phyloP scores from a whole-genome alignment of 176 grass and related monocot genomes.

The Zea luxurians region DNA sequence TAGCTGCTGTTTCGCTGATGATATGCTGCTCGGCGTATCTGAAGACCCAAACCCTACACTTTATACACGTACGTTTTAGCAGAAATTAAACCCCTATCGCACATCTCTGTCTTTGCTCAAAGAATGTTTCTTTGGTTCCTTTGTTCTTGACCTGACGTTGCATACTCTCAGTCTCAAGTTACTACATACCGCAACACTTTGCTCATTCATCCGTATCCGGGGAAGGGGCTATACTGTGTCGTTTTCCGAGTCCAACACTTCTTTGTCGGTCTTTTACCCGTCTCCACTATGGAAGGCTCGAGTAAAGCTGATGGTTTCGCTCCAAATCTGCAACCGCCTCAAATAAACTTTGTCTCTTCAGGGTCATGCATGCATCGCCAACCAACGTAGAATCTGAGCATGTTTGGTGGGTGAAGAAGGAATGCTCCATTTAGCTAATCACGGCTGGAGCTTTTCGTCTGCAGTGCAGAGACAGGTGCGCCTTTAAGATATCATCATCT shows the following conservation, averaged over 20 bases:
- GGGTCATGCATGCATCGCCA: slow-evolving; percentile 13
- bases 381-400: neutral
- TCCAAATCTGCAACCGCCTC: neutral
- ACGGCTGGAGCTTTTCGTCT: slow-evolving; percentile 22
- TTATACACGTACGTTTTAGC: neutral
- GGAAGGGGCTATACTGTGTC: slow-evolving; percentile 43
- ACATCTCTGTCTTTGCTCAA: neutral
- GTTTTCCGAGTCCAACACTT: neutral
- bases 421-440: slow-evolving; percentile 3
- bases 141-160: slow-evolving; percentile 24
- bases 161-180: neutral
- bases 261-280: slow-evolving; percentile 23
- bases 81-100: neutral
- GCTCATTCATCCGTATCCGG: slow-evolving; percentile 29
- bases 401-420: neutral
- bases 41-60: neutral
- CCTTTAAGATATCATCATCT: neutral
- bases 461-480: slow-evolving; percentile 15
- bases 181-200: neutral
- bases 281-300: slow-evolving; percentile 21
- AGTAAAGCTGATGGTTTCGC: slow-evolving; percentile 9
- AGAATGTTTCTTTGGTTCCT: neutral
- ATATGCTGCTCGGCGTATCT: slow-evolving; percentile 32
- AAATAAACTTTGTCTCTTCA: neutral
- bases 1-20: neutral